Evolutionary conservation across 2,329 filamentous ascomycete species (phyloP).

Genomic region (Trichoderma atrobrunneum): DNA sequence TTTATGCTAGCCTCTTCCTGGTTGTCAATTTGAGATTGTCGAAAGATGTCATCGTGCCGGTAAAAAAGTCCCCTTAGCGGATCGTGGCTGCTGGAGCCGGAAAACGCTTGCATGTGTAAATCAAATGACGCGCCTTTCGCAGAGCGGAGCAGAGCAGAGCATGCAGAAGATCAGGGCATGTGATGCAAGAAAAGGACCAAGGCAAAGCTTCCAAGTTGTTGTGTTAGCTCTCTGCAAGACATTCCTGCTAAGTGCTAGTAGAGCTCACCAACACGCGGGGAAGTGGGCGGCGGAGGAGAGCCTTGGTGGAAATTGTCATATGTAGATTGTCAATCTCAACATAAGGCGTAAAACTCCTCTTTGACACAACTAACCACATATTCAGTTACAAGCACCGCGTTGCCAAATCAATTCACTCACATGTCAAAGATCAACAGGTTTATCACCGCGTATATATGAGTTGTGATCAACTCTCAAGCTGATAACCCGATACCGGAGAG

Average conservation of each 20-base stretch:
- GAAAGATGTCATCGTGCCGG: background rate
- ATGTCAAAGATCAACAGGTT: background rate
- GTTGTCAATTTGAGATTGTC: background rate
- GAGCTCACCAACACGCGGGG: background rate
- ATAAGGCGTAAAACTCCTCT: background rate
- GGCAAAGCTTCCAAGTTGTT: background rate
- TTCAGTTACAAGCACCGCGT: background rate
- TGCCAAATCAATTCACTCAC: background rate
- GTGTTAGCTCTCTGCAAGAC: background rate
- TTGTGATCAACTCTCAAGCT: background rate
- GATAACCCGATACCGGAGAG: too few species aligned
- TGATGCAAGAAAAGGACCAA: background rate
- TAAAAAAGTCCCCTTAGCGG: background rate
- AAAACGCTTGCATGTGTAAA: background rate
- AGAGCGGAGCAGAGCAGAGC: background rate
- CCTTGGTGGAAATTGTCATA: background rate
- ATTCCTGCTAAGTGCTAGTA: background rate
- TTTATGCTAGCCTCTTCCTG: background rate
- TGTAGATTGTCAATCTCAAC: background rate
- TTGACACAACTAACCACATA: background rate
- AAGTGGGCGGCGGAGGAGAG: background rate
- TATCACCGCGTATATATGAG: background rate
- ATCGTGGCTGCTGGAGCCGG: background rate
- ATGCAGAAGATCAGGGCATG: background rate
- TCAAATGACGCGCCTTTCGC: background rate